phyloP scores from a whole-genome alignment of 148 eudicot species.

The Cornus controversa region DNA sequence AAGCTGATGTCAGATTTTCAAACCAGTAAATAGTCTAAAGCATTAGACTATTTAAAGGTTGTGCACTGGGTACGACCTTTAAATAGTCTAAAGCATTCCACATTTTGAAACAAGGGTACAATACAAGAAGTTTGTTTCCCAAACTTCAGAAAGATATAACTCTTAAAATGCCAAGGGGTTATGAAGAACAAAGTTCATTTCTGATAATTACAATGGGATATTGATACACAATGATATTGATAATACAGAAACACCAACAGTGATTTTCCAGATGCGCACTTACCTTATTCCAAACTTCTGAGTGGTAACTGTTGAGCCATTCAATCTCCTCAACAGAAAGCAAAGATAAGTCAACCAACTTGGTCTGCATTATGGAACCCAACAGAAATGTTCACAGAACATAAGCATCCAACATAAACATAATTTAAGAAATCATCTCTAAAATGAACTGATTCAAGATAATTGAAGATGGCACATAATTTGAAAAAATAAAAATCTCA shows the following conservation, averaged over 20 bases:
- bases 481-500: background rate
- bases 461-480: background rate
- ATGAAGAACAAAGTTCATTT: background rate
- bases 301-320: slow-evolving; percentile 90
- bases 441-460: background rate
- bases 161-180: background rate
- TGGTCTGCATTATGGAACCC: slow-evolving; percentile 46
- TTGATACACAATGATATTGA: too few species aligned
- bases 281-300: slow-evolving; percentile 96
- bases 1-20: background rate
- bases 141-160: background rate
- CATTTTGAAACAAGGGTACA: background rate
- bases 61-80: too few species aligned
- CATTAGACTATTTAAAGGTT: too few species aligned
- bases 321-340: slow-evolving; percentile 63
- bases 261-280: background rate
- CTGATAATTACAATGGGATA: background rate
- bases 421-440: background rate
- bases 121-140: background rate
- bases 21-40: background rate
- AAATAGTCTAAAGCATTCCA: too few species aligned
- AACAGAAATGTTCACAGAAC: background rate
- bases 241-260: too few species aligned
- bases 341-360: slow-evolving; percentile 70
- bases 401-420: background rate